phyloP scores from a whole-genome alignment of 768 basidiomycete species.

The Mycena rosella region DNA sequence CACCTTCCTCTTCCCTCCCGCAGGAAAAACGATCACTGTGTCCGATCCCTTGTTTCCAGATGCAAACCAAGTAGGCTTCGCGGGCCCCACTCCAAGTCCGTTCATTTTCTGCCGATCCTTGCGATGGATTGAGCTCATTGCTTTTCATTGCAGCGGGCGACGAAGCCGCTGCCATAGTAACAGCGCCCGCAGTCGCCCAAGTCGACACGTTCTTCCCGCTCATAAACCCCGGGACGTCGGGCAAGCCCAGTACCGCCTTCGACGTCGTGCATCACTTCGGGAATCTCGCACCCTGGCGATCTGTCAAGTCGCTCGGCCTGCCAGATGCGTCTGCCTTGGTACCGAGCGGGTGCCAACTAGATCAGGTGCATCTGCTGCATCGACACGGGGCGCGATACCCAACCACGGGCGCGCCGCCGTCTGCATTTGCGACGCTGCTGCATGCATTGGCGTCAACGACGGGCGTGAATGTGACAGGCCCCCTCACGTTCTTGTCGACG shows the following conservation, averaged over 20 bases:
- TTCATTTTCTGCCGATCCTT: background rate
- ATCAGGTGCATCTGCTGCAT: conserved; percentile 70
- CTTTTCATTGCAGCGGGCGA: conserved; percentile 54
- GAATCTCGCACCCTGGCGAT: conserved; percentile 64
- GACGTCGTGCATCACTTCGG: conserved; percentile 61
- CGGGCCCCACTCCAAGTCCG: conserved; percentile 64
- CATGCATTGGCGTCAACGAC: conserved; percentile 56
- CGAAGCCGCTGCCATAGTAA: conserved; percentile 55
- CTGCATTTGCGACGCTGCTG: conserved; percentile 50
- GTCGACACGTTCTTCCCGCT: conserved; percentile 57
- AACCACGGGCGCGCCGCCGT: conserved; percentile 57
- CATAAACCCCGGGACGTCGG: conserved; percentile 51
- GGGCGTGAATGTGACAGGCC: conserved; percentile 65
- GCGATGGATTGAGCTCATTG: background rate
- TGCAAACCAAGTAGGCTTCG: conserved; percentile 57
- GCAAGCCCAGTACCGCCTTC: conserved; percentile 48
- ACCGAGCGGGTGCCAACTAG: conserved; percentile 61
- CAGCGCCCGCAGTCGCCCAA: conserved; percentile 55
- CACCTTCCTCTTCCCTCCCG: conserved; percentile 58
- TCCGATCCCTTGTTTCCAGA: conserved; percentile 57
- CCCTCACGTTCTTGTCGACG: conserved; percentile 72
- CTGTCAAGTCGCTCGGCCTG: conserved; percentile 61
- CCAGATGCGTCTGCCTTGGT: conserved; percentile 58
- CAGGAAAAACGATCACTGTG: conserved; percentile 51
- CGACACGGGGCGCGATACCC: conserved; percentile 78